These are phyloP conservation scores for Phialophora expanda DNA, from an alignment of 2,329 filamentous ascomycete species.

Conservation along the genomic window DNA sequence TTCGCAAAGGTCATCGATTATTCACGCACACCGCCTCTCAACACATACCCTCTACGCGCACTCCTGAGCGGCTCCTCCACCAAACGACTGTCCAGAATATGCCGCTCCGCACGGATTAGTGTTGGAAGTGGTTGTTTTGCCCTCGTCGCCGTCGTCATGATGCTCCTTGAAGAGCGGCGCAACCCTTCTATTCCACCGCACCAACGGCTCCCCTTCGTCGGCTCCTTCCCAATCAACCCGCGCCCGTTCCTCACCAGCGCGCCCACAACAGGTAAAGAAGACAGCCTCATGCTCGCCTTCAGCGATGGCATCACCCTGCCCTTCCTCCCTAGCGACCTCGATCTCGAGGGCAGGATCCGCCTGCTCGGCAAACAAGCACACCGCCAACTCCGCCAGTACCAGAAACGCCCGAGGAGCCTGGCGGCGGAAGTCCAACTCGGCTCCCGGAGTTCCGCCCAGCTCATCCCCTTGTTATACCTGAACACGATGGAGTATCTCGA, in stretches of 20 bases:
- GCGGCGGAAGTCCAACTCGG: conserved; percentile 31
- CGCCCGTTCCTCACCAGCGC: conserved; percentile 32
- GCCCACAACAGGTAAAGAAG: conserved; percentile 33
- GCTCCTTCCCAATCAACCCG: conserved; percentile 38
- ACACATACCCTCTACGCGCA: conserved; percentile 26
- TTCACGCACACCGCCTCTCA: conserved; percentile 31
- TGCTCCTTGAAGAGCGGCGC: conserved; percentile 35
- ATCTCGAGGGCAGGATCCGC: conserved; percentile 31
- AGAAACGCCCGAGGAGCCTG: conserved; percentile 32
- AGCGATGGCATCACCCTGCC: conserved; percentile 38
- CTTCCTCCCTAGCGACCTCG: conserved; percentile 32
- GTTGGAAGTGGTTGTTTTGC: conserved; percentile 37
- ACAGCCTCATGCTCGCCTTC: conserved; percentile 38
- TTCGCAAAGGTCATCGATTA: conserved; percentile 33
- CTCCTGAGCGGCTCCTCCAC: conserved; percentile 24
- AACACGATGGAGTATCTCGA: conserved; percentile 35
- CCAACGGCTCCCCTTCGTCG: conserved; percentile 34
- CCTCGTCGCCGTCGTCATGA: conserved; percentile 37
- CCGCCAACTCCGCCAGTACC: conserved; percentile 36
- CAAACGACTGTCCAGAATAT: conserved; percentile 28
- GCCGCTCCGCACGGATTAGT: conserved; percentile 32
- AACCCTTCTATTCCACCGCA: conserved; percentile 27
- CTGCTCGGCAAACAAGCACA: conserved; percentile 36
- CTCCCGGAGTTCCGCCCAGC: conserved; percentile 33
- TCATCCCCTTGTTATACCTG: conserved; percentile 34